Evolutionary conservation across 202 grass and related monocot genomes (phyloP), one percentile per base, ranked within the genome.

Genomic region (Digitaria exilis): DNA sequence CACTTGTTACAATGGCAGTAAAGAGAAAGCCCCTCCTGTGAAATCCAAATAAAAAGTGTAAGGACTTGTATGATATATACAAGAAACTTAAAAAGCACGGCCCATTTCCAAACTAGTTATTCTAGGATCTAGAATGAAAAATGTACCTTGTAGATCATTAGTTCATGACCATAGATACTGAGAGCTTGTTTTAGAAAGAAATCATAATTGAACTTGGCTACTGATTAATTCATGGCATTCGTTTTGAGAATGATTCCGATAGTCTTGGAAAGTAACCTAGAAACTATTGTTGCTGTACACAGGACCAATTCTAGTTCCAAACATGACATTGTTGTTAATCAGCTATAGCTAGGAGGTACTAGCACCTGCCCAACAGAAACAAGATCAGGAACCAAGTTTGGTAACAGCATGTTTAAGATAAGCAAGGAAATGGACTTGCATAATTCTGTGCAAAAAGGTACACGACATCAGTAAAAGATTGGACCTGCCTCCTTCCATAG

Each of bases 401-500:
- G 17, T 30, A 71, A 49, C 10, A 28, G 4, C 34, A 75, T n/a
- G 48, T 1, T 73, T 69, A 28, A 59, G 17, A 65, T 52, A 7
- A 52, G 62, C 35, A 56, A 73, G 32, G 49, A 82, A 78, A 67
- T 75, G 39, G 13, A 71, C 74, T 48, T 48, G 44, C 22, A 19
- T 24, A 65, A 32, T 49, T 71, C 59, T 2, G 59, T 43, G n/a
- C 31, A 73, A 66, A 66, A 81, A 66, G 61, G 13, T 37, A 46
- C 42, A 79, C 24, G 35, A 75, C 58, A 29, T 32, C 66, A 88
- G 65, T 79, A 71, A 89, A 75, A 81, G 82, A 89, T 89, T 89
- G 87, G 89, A 92, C 93, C 89, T 96, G 87, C 96, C 96, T 96
- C 89, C 96, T 93, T 81, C 96, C 96, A 69, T 98, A 90, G 61